Evolutionary conservation across 2,329 filamentous ascomycete species (phyloP), one percentile per base, ranked within the genome.

Genomic region (Fusarium subglutinans): DNA sequence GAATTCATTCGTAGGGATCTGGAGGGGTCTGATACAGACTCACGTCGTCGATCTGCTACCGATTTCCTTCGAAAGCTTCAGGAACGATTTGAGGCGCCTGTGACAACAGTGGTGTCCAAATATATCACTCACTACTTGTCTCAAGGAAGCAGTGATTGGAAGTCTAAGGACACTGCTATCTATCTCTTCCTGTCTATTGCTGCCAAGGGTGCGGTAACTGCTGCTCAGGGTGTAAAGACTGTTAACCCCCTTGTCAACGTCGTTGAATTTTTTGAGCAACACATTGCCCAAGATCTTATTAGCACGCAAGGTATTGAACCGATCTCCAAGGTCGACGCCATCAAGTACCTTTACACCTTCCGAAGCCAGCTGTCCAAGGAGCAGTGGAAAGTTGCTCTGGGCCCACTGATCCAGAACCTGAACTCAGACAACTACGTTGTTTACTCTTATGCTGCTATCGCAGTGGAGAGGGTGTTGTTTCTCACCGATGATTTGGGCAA

Each of bases 291-390:
- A n/a, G 96, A 99, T 81, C 87, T 99, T 45, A 87, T 97, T 69
- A 87, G 89, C n/a, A 87, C 90, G 40, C 86, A 88, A 37, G 88
- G 88, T 6, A 89, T 93, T 3, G 90, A 97, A 77, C 93, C 95
- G 14, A 95, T 99, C 69, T 88, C 98, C 77, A 97, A 98, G 85
- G 96, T 99, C 22, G 96, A 98, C 82, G 96, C 96, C 24, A 98
- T 99, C 87, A 99, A 98, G 83, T 99, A 95, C 81, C 89, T 99
- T 44, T 98, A 99, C 86, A 94, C 93, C 50, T 99, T 99, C 90
- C 93, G 96, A 78, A 98, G 95, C 81, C 95, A 98, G 80, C 88
- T 99, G 70, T 96, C 94, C 24, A 94, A 94, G 81, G 92, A 95
- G 40, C 94, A 98, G 82, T 98, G 96, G 95, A 93, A 93, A 78